Evolutionary conservation across 1,284 basidiomycete species (phyloP), one percentile per base, ranked within the genome.

Genomic region (Trichosporon ovoides): DNA sequence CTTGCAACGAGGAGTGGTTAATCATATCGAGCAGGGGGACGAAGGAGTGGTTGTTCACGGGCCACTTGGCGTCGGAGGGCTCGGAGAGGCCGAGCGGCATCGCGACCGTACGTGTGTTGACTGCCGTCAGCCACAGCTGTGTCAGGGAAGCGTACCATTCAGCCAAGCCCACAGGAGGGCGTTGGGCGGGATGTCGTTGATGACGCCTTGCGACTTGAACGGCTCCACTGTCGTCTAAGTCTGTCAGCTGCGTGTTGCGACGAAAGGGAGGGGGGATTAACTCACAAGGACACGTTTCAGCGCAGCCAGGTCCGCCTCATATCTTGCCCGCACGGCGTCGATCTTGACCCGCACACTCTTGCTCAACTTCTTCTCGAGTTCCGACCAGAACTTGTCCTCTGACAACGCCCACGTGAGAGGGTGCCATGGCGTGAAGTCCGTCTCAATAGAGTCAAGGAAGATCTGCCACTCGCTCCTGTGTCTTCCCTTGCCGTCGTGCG

Each of bases 11-110:
- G 5, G 81, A 79, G 65, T 94, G 91, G 67, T 94, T 93, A 16
- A 88, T 88, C 63, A 93, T 87, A 74, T 94, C 91, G 38, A 93
- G 80, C 51, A 93, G 79, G 7, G 91, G 91, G 65, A 88, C 89
- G 64, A 94, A 81, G 0, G 89, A 87, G 63, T 91, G 76, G 70
- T 94, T 92, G 69, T 89, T 70, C 28, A 73, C 64, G 1, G 58
- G 57, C 61, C 61, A 63, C 36, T 55, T 56, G n/a, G 58, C 38
- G 36, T 73, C 65, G 2, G 66, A 60, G 9, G 82, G 81, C 66
- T 86, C 81, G 22, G 82, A 77, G 18, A 78, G 71, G 58, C 82
- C 82, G n/a, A 91, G 74, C 43, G 84, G 84, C 67, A 88, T 82
- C 70, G 88, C 89, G 20, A 93, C 83, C 68, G 87, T 90, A 57